These are phyloP conservation scores for Fusarium palustre DNA, from an alignment of 2,329 filamentous ascomycete species.

Conservation along the genomic window DNA sequence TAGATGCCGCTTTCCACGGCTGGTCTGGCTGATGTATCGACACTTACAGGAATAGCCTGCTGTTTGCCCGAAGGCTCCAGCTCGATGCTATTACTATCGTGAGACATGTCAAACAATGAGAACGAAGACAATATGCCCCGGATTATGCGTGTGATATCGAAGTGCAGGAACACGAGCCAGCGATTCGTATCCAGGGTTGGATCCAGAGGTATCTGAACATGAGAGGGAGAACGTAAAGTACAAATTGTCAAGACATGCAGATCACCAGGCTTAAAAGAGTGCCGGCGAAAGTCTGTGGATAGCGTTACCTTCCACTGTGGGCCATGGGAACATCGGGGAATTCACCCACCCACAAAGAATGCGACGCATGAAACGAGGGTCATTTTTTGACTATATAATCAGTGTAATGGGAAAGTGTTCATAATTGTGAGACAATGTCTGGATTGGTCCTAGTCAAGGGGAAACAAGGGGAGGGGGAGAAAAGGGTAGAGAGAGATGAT, in stretches of 20 bases:
- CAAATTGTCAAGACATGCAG: neutral
- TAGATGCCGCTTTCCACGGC: slow-evolving; percentile 27
- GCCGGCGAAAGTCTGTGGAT: neutral
- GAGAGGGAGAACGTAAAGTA: neutral
- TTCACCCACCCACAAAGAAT: neutral
- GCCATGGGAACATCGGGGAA: slow-evolving; percentile 10
- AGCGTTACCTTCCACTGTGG: slow-evolving; percentile 1
- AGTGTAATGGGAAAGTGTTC: neutral
- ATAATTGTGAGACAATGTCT: neutral
- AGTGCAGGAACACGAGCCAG: slow-evolving; percentile 13
- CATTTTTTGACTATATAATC: neutral
- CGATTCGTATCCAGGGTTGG: neutral
- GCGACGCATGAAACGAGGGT: slow-evolving; percentile 13
- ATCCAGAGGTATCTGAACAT: neutral
- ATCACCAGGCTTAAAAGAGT: slow-evolving; percentile 15
- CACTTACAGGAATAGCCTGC: slow-evolving; percentile 12
- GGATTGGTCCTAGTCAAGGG: slow-evolving; percentile 1
- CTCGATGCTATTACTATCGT: slow-evolving; percentile 33
- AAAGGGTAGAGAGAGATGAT: slow-evolving; percentile 6
- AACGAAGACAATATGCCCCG: neutral
- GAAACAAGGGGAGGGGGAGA: neutral
- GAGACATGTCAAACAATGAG: slow-evolving; percentile 21
- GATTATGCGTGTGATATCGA: slow-evolving; percentile 1
- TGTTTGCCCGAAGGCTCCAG: slow-evolving; percentile 31
- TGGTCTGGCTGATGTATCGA: slow-evolving; percentile 28